These are phyloP conservation scores for Oryza brachyantha DNA, from an alignment of 176 grass and related monocot species.

Conservation along the genomic window DNA sequence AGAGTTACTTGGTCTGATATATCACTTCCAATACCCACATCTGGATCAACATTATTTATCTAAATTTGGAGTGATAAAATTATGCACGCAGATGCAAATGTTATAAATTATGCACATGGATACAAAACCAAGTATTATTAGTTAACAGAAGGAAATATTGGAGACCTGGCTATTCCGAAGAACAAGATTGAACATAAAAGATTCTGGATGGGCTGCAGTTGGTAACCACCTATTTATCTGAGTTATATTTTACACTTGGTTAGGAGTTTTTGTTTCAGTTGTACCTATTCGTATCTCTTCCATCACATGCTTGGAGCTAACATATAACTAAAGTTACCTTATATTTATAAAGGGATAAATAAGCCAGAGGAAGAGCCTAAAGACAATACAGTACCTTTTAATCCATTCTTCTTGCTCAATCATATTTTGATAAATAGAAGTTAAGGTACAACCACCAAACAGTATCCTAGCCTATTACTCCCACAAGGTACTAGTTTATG, in stretches of 20 bases:
- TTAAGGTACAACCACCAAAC: neutral
- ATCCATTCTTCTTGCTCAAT: too few relatives aligned
- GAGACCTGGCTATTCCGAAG: neutral
- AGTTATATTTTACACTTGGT: too few relatives aligned
- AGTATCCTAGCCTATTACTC: neutral
- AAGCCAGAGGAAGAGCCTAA: too few relatives aligned
- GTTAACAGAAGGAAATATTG: neutral
- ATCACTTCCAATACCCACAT: neutral
- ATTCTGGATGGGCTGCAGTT: too few relatives aligned
- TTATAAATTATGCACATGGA: neutral
- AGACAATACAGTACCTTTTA: too few relatives aligned
- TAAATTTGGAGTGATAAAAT: neutral
- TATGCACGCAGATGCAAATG: neutral
- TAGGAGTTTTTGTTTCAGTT: too few relatives aligned
- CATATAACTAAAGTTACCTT: too few relatives aligned
- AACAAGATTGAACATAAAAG: neutral
- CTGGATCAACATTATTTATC: neutral
- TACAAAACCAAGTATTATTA: conserved; percentile 2
- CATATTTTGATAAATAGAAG: too few relatives aligned
- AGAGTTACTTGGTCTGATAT: neutral
- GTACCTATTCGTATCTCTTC: too few relatives aligned
- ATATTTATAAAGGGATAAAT: too few relatives aligned
- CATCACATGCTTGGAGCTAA: too few relatives aligned
- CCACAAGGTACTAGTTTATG: neutral
- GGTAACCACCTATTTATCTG: too few relatives aligned